Conservation (phyloP, 352 stramenopile species). For the Phytophthora citrophthora region DNA sequence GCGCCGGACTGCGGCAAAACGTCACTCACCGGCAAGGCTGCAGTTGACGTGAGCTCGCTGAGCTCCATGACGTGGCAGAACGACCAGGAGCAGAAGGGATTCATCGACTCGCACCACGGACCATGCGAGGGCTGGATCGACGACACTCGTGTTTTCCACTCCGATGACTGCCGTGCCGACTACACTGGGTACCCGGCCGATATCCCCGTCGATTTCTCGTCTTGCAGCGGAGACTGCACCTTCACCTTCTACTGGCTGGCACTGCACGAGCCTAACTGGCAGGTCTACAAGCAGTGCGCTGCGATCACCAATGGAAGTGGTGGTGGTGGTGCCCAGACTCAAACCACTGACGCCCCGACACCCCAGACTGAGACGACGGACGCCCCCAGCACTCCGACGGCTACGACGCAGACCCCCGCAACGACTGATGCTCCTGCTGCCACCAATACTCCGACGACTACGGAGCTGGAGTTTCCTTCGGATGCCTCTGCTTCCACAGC, state of each 20-base stretch:
- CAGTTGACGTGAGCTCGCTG: constrained; percentile 43
- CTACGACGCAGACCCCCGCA: neutral
- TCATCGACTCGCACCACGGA: constrained; percentile 50
- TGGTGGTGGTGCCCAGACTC: constrained; percentile 13
- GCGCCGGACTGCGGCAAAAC: constrained; percentile 37
- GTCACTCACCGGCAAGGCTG: neutral
- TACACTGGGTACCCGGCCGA: constrained; percentile 52
- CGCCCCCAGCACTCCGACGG: neutral
- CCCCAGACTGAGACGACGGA: neutral
- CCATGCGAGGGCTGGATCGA: constrained; percentile 61
- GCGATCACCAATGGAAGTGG: constrained; percentile 38
- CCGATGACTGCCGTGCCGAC: constrained; percentile 45
- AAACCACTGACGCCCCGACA: constrained; percentile 14
- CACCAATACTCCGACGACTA: neutral
- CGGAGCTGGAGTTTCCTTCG: neutral
- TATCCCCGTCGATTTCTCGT: constrained; percentile 58
- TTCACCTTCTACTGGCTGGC: constrained; percentile 74
- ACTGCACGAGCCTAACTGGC: constrained; percentile 57
- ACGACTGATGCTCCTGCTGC: constrained; percentile 10
- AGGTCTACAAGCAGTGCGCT: constrained; percentile 61
- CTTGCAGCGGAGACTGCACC: constrained; percentile 52
- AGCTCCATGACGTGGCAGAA: constrained; percentile 59
- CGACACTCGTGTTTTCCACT: constrained; percentile 42
- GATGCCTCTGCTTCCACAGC: constrained; percentile 4
- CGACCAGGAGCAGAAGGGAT: constrained; percentile 46